A percentile compares a stretch with the other conserved stretches of the same genome.
phyloP scores from a whole-genome alignment of 208 protist genomes.

The Acanthamoeba lenticulata region DNA sequence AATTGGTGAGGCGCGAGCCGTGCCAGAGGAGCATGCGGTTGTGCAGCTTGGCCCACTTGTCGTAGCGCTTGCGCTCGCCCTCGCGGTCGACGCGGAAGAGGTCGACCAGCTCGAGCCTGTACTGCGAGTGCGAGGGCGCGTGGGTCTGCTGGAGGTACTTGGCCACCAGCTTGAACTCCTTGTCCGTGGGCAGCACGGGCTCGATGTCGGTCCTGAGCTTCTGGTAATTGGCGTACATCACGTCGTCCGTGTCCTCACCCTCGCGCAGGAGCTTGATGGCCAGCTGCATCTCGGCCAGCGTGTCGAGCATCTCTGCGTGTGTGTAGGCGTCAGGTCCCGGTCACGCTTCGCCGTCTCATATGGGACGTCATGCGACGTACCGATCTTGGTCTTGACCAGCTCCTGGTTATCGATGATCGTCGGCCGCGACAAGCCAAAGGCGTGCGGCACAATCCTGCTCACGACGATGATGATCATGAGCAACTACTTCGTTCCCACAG shows the following conservation, averaged over 20 bases:
- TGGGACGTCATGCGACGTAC: neutral
- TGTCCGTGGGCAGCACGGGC: no score
- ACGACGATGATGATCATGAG: neutral
- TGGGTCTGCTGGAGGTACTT: conserved; percentile 75
- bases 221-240: neutral
- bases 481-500: neutral
- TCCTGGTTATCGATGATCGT: conserved; percentile 27
- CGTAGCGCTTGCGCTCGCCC: neutral
- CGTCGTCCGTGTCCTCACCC: neutral
- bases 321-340: neutral
- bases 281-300: conserved; percentile 66
- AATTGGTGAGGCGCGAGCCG: conserved; percentile 77
- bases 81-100: conserved; percentile 75
- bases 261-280: conserved; percentile 25
- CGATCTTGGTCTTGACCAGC: conserved; percentile 66
- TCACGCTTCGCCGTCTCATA: neutral
- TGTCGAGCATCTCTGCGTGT: neutral
- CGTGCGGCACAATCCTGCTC: conserved; percentile 45
- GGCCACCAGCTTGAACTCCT: neutral
- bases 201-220: neutral
- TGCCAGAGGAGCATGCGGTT: conserved; percentile 69
- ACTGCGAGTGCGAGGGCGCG: conserved; percentile 62
- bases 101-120: conserved; percentile 68
- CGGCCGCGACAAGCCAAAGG: neutral
- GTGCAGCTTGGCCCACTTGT: neutral